Conservation (phyloP, 208 protist species). For the Eutreptiella sp. region DNA sequence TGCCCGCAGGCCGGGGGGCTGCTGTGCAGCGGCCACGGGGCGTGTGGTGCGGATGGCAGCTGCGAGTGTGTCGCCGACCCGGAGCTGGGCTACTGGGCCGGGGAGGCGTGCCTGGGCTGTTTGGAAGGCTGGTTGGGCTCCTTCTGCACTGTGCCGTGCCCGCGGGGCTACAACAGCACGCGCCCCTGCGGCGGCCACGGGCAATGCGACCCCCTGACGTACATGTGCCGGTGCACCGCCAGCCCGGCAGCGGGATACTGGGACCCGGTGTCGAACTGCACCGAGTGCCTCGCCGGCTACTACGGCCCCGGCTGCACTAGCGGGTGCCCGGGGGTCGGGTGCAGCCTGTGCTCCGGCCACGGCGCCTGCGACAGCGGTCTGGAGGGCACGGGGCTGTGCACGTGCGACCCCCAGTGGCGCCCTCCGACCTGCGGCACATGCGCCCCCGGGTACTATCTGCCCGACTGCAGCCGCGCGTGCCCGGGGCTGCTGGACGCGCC, state of each 20-base stretch:
- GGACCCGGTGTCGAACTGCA: constrained; percentile 1
- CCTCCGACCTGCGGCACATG: constrained; percentile 20
- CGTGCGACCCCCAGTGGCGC: constrained; percentile 17
- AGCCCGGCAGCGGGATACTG: neutral
- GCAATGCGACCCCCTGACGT: constrained; percentile 4
- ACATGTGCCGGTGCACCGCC: constrained; percentile 20
- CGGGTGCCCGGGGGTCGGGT: constrained; percentile 6
- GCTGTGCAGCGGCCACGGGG: constrained; percentile 23
- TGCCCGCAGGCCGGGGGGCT: constrained; percentile 2
- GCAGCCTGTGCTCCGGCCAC: constrained; percentile 10
- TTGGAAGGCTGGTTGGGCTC: neutral
- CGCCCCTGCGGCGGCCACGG: constrained; percentile 17
- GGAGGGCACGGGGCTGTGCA: constrained; percentile 5
- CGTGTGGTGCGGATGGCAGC: constrained; percentile 4
- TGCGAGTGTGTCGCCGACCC: constrained; percentile 23
- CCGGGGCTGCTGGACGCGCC: too few relatives aligned
- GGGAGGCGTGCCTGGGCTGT: constrained; percentile 6
- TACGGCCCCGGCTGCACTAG: neutral
- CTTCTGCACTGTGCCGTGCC: constrained; percentile 1
- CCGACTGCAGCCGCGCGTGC: neutral
- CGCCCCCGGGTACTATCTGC: constrained; percentile 15
- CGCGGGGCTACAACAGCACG: neutral
- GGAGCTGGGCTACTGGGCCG: constrained; percentile 17
- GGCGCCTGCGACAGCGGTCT: constrained; percentile 8
- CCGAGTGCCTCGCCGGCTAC: constrained; percentile 3